Percentiles rank a stretch among this genome's conserved stretches.
Evolutionary conservation across 495 filamentous ascomycete genomes (phyloP).

Genomic region (Xylaria scruposa): DNA sequence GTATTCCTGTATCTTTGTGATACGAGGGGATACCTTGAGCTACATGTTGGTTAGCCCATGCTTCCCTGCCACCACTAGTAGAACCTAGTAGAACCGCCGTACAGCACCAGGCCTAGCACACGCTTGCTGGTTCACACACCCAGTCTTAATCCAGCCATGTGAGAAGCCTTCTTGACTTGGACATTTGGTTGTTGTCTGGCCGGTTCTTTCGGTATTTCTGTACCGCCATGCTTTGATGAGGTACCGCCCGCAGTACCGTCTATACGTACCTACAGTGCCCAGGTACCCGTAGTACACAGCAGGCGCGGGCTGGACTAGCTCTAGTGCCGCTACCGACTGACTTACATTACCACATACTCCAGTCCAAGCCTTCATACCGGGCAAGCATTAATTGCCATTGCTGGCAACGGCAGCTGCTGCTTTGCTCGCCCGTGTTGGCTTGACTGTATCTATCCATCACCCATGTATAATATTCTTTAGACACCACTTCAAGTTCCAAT

Average conservation of each 20-base stretch:
- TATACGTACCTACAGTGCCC: slow-evolving; percentile 18
- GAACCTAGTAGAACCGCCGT: slow-evolving; percentile 2
- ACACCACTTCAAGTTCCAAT: slow-evolving; percentile 23
- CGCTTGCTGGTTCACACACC: slow-evolving; percentile 21
- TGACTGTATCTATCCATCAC: slow-evolving; percentile 17
- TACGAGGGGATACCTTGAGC: background rate
- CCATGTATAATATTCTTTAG: slow-evolving; percentile 27
- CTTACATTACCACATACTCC: slow-evolving; percentile 30
- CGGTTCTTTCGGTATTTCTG: background rate
- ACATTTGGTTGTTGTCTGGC: background rate
- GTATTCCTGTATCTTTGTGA: background rate
- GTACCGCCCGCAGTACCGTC: background rate
- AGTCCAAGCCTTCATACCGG: slow-evolving; percentile 31
- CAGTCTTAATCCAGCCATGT: slow-evolving; percentile 34
- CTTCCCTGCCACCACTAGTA: background rate
- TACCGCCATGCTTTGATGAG: background rate
- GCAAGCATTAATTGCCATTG: slow-evolving; percentile 19
- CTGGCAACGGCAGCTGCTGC: slow-evolving; percentile 15
- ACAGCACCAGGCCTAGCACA: background rate
- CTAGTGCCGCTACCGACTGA: slow-evolving; percentile 24
- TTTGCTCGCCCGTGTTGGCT: background rate
- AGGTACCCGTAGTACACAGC: slow-evolving; percentile 25
- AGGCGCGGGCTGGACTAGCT: slow-evolving; percentile 18
- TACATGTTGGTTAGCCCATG: background rate
- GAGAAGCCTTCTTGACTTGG: background rate